Percentiles rank a stretch among this genome's conserved stretches.
Evolutionary conservation across 306 rosid species (phyloP).

Genomic region (Fragaria nilgerrensis): DNA sequence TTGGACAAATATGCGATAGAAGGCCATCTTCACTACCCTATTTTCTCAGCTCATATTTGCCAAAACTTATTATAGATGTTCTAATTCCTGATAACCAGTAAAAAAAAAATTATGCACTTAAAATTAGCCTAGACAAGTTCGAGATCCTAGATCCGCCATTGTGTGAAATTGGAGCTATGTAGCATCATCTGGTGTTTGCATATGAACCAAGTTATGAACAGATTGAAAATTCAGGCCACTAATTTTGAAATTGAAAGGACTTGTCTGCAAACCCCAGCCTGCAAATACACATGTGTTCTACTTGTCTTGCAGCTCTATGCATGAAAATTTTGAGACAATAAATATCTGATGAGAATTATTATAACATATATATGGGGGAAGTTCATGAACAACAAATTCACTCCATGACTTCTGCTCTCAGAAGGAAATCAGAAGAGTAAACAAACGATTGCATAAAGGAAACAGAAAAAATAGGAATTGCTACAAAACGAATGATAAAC

Average conservation of each 20-base stretch:
- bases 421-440: not conserved
- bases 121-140: too few relatives aligned
- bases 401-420: not conserved
- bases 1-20: too few relatives aligned
- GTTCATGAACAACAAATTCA: conserved; percentile 10
- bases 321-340: not conserved
- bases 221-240: not conserved
- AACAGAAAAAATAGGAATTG: not conserved
- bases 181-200: not conserved
- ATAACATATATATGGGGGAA: not conserved
- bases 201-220: not conserved
- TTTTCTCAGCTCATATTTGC: too few relatives aligned
- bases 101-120: too few relatives aligned
- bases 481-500: not conserved
- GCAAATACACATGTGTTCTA: not conserved
- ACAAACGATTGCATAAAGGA: not conserved
- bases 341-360: not conserved
- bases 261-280: not conserved
- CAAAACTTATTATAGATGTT: too few relatives aligned
- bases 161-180: not conserved
- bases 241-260: not conserved
- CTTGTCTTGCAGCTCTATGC: not conserved
- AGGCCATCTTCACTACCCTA: too few relatives aligned
- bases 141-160: too few relatives aligned
- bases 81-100: too few relatives aligned